Conservation (phyloP, 1,284 basidiomycete genomes). For the Puccinia novopanici region DNA sequence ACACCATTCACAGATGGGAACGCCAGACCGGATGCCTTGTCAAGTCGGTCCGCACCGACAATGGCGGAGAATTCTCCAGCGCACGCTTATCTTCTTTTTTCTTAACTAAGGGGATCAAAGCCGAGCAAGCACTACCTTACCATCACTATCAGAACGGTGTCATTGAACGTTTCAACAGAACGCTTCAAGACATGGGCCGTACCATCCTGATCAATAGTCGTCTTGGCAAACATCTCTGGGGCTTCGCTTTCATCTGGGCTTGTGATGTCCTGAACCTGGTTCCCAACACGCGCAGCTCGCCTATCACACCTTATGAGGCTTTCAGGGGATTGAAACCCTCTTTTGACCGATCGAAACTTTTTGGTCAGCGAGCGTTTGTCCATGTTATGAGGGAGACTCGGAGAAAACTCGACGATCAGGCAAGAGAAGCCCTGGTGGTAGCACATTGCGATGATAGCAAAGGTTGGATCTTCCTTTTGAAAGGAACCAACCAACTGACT, state of each 20-base stretch:
- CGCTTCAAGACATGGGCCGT: too few relatives aligned
- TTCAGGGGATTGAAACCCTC: neutral
- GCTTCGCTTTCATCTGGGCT: neutral
- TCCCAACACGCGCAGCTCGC: neutral
- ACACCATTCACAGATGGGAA: neutral
- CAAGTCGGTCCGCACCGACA: too few relatives aligned
- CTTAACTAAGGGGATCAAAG: too few relatives aligned
- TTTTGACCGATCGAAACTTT: neutral
- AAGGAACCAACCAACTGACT: too few relatives aligned
- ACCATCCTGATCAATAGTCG: conserved; percentile 4
- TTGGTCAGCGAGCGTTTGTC: neutral
- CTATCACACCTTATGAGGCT: neutral
- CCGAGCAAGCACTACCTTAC: too few relatives aligned
- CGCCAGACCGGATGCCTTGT: too few relatives aligned
- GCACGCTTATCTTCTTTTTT: too few relatives aligned
- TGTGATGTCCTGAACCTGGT: neutral
- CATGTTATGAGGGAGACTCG: neutral
- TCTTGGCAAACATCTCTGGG: neutral
- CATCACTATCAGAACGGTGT: too few relatives aligned
- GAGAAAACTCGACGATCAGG: neutral
- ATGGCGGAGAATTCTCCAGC: too few relatives aligned
- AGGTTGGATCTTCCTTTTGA: too few relatives aligned
- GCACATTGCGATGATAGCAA: neutral
- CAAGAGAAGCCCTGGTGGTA: neutral
- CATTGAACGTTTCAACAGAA: too few relatives aligned